A percentile compares a stretch with the other conserved stretches of the same genome.
These are phyloP conservation scores for Wickerhamomyces strasburgensis DNA, from an alignment of 805 yeast species.

Conservation along the genomic window DNA sequence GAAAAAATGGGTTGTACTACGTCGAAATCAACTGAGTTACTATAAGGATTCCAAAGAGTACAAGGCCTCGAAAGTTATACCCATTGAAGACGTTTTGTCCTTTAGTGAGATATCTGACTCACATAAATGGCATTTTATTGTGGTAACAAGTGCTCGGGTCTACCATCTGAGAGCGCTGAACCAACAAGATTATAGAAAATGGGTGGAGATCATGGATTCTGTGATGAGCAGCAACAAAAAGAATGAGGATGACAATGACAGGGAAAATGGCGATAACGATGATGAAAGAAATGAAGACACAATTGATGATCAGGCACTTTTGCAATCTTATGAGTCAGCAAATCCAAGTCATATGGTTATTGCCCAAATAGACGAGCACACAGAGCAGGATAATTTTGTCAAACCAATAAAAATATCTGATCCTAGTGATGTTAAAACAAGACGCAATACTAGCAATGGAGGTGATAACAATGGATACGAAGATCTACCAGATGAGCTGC, in stretches of 20 bases:
- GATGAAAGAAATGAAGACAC: background rate
- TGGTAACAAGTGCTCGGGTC: slow-evolving; percentile 19
- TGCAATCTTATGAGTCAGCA: slow-evolving; percentile 3
- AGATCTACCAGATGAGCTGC: slow-evolving; percentile 5
- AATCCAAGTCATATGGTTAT: too few species aligned
- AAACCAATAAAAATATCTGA: too few species aligned
- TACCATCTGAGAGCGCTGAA: slow-evolving; percentile 20
- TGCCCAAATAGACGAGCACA: too few species aligned
- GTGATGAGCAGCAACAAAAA: slow-evolving; percentile 12
- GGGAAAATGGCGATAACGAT: background rate
- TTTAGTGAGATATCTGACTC: slow-evolving; percentile 20
- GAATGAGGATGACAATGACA: background rate
- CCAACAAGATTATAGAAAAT: slow-evolving; percentile 16
- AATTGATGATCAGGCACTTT: background rate
- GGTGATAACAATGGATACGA: background rate
- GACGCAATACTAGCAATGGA: too few species aligned
- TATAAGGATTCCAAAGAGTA: slow-evolving; percentile 36
- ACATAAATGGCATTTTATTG: slow-evolving; percentile 18
- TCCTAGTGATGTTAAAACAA: too few species aligned
- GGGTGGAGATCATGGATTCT: slow-evolving; percentile 15
- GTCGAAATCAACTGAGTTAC: slow-evolving; percentile 34
- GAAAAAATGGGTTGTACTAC: slow-evolving; percentile 34
- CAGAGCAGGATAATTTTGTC: too few species aligned
- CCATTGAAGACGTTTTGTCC: slow-evolving; percentile 14
- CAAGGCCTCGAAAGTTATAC: slow-evolving; percentile 32